Evolutionary conservation across 1,284 basidiomycete species (phyloP).

Genomic region (Rhodotorula sp.): DNA sequence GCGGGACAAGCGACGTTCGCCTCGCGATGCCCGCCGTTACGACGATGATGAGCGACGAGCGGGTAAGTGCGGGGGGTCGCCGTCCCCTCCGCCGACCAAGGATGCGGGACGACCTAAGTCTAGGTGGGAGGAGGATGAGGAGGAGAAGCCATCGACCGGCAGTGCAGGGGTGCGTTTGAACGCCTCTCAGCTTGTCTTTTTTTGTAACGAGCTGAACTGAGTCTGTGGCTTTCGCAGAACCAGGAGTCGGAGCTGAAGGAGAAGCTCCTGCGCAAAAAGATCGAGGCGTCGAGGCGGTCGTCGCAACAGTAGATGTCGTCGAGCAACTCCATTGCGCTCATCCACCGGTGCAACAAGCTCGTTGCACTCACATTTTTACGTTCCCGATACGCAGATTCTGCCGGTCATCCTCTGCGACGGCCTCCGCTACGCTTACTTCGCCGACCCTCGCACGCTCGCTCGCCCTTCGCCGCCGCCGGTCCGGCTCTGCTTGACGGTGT

Average conservation of each 20-base stretch:
- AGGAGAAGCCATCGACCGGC: neutral
- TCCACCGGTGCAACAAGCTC: too few relatives aligned
- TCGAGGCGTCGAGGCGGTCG: constrained; percentile 9
- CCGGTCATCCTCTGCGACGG: too few relatives aligned
- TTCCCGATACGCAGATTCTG: too few relatives aligned
- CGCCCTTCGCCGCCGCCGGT: too few relatives aligned
- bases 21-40: too few relatives aligned
- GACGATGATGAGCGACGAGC: too few relatives aligned
- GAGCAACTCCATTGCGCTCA: neutral
- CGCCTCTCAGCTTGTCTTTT: too few relatives aligned
- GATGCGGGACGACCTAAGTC: neutral
- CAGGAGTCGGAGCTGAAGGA: constrained; percentile 34
- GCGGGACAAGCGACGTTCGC: too few relatives aligned
- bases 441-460: too few relatives aligned
- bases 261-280: constrained; percentile 30
- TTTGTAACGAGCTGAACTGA: neutral
- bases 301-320: neutral
- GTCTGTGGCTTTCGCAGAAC: neutral
- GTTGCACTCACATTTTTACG: too few relatives aligned
- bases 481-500: too few relatives aligned
- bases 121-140: neutral
- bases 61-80: neutral
- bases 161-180: constrained; percentile 8
- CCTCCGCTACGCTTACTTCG: too few relatives aligned
- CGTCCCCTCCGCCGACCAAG: neutral